Conservation (phyloP, 2,329 filamentous ascomycete genomes). For the Stromatinia cepivora region DNA sequence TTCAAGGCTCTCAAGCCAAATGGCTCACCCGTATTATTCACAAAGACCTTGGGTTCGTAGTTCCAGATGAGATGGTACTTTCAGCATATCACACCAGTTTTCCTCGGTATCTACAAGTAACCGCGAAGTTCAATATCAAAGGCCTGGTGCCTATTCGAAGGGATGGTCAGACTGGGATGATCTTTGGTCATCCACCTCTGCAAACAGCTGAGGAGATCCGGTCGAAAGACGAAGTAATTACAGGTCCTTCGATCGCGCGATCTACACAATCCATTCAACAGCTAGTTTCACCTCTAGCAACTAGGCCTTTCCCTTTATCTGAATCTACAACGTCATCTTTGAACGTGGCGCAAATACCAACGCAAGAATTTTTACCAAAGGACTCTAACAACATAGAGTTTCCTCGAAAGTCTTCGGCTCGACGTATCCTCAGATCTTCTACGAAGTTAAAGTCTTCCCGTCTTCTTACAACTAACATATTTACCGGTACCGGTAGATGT, state of each 20-base stretch:
- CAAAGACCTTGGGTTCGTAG: slow-evolving; percentile 57
- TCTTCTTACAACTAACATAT: slow-evolving; percentile 3
- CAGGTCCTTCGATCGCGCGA: not conserved
- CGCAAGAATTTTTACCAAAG: not conserved
- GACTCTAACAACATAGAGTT: not conserved
- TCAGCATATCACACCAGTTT: slow-evolving; percentile 33
- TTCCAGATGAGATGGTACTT: slow-evolving; percentile 64
- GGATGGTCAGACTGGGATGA: not conserved
- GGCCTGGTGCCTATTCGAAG: slow-evolving; percentile 10
- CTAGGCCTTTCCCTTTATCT: not conserved
- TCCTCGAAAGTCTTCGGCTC: not conserved
- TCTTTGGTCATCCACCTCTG: not conserved
- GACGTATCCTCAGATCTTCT: not conserved
- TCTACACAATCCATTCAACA: not conserved
- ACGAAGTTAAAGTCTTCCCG: not conserved
- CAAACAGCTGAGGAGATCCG: not conserved
- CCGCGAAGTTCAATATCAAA: not conserved
- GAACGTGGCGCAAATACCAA: not conserved
- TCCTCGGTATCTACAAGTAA: not conserved
- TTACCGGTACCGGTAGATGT: slow-evolving; percentile 28
- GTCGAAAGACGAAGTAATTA: too few species aligned
- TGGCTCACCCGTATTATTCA: slow-evolving; percentile 83
- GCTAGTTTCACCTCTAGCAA: not conserved
- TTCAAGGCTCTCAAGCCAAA: slow-evolving; percentile 72
- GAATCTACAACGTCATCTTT: not conserved